Evolutionary conservation across 2,329 filamentous ascomycete genomes (phyloP).

Genomic region (Pyrenochaeta sp.): DNA sequence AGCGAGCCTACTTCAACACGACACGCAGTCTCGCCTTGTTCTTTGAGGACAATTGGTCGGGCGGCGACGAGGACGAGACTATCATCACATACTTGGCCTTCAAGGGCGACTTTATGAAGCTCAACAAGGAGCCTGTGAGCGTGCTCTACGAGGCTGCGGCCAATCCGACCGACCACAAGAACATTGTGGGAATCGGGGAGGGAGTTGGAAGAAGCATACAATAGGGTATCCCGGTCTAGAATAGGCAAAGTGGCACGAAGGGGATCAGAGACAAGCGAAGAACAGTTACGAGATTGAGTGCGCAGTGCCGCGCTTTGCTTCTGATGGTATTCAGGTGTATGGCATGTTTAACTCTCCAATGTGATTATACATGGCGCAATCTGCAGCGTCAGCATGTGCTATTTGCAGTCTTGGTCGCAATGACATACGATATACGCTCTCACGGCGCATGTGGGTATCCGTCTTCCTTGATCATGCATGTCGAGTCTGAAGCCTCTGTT

Average conservation of each 20-base stretch:
- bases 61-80: conserved; percentile 79
- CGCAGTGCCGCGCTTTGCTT: too few relatives aligned
- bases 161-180: conserved; percentile 85
- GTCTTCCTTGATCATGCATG: too few relatives aligned
- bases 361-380: conserved; percentile 8
- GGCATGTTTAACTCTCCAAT: background rate
- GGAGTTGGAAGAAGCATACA: conserved; percentile 47
- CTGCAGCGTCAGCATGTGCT: conserved; percentile 21
- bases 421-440: conserved; percentile 29
- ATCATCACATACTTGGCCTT: conserved; percentile 86
- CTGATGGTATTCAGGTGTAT: too few relatives aligned
- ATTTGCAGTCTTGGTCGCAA: conserved; percentile 1
- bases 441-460: conserved; percentile 23
- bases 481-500: too few relatives aligned
- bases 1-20: conserved; percentile 85
- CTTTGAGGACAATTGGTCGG: conserved; percentile 86
- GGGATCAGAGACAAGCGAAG: too few relatives aligned
- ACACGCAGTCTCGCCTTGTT: conserved; percentile 86
- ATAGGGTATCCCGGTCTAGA: conserved; percentile 19
- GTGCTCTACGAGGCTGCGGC: conserved; percentile 94
- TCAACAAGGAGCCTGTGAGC: conserved; percentile 81
- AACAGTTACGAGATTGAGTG: too few relatives aligned
- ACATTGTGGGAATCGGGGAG: conserved; percentile 48
- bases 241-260: conserved; percentile 1
- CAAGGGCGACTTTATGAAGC: conserved; percentile 89